Percentiles rank a stretch among this genome's conserved stretches.
Conservation (phyloP, 164 flowering plant species). For the Tetracentron sinense region DNA sequence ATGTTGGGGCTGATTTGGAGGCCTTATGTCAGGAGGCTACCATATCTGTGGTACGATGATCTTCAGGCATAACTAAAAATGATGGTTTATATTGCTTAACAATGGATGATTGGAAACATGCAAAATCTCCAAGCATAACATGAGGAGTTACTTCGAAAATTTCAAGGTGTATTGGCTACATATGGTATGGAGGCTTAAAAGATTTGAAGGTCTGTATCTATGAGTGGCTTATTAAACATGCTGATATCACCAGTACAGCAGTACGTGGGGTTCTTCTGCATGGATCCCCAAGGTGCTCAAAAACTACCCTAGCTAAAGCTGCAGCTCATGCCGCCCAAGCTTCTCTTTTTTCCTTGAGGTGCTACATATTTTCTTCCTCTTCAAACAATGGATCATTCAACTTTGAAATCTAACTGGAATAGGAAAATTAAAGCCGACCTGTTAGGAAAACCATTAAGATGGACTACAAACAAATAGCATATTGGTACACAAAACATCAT, state of each 20-base stretch:
- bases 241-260: constrained; percentile 72
- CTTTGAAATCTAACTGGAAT: background rate
- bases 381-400: background rate
- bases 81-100: constrained; percentile 27
- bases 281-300: constrained; percentile 99
- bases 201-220: constrained; percentile 70
- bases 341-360: constrained; percentile 89
- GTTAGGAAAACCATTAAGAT: background rate
- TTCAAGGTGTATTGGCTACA: constrained; percentile 89
- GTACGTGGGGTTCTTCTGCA: constrained; percentile 88
- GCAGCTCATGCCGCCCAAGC: constrained; percentile 95
- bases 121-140: constrained; percentile 86
- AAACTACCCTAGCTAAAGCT: constrained; percentile 96
- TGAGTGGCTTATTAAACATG: constrained; percentile 96
- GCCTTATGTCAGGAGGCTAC: constrained; percentile 85
- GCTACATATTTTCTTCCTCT: constrained; percentile 11
- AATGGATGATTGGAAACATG: constrained; percentile 74
- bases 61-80: constrained; percentile 27
- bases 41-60: constrained; percentile 41
- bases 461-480: background rate
- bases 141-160: constrained; percentile 85
- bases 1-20: constrained; percentile 96
- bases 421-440: background rate
- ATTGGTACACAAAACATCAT: background rate
- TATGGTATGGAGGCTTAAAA: constrained; percentile 81